These are phyloP conservation scores for Hymenoscyphus scutula DNA, from an alignment of 2,329 filamentous ascomycete genomes.

Conservation along the genomic window DNA sequence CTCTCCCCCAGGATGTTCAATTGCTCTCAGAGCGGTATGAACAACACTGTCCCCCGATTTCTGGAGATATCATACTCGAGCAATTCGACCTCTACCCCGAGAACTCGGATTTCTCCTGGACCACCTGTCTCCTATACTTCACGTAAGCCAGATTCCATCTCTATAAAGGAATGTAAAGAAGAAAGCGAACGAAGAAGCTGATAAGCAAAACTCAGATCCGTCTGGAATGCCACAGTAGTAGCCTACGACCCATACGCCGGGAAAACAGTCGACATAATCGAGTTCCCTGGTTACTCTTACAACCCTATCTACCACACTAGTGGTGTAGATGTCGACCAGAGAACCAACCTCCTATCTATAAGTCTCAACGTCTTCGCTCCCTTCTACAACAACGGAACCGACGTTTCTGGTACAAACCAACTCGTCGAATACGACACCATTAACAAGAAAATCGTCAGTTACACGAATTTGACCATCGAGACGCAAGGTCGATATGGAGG, in stretches of 20 bases:
- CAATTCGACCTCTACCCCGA: neutral
- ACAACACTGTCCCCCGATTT: neutral
- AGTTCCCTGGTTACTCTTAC: neutral
- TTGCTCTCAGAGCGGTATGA: neutral
- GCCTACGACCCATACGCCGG: neutral
- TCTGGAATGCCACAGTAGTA: constrained; percentile 2
- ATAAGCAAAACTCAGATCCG: neutral
- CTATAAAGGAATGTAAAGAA: neutral
- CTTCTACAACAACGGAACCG: constrained; percentile 1
- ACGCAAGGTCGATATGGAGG: neutral
- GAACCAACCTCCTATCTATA: neutral
- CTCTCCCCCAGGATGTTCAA: neutral
- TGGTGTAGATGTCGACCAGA: neutral
- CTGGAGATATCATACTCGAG: neutral
- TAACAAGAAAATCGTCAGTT: neutral
- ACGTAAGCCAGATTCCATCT: neutral
- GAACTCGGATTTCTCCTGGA: constrained; percentile 2
- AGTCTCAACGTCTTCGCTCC: neutral
- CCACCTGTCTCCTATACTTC: neutral
- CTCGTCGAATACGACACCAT: constrained; percentile 1
- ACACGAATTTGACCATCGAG: neutral
- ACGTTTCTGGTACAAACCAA: neutral
- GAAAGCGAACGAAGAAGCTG: neutral
- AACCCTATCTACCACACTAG: neutral
- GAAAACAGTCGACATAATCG: constrained; percentile 1